These are phyloP conservation scores for Serendipita vermifera DNA, from an alignment of 768 basidiomycete species.

Conservation along the genomic window DNA sequence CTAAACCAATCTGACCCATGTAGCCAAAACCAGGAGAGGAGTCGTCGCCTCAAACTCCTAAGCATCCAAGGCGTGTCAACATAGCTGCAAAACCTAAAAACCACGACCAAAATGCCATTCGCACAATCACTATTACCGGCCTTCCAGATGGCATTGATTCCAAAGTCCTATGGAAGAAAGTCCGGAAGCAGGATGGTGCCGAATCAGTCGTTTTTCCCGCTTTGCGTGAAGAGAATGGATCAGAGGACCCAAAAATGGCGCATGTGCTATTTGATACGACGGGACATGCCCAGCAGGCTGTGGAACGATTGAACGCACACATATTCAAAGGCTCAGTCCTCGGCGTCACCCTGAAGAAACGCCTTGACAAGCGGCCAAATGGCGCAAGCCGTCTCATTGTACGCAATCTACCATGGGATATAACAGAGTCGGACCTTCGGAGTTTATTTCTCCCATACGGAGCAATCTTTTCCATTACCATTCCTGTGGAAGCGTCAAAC, in stretches of 20 bases:
- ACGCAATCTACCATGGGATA: slow-evolving; percentile 70
- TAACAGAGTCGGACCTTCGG: slow-evolving; percentile 73
- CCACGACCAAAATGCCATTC: slow-evolving; percentile 65
- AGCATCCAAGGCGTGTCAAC: slow-evolving; percentile 6
- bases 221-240: slow-evolving; percentile 30
- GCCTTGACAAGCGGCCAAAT: slow-evolving; percentile 56
- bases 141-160: slow-evolving; percentile 49
- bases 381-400: slow-evolving; percentile 76
- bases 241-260: slow-evolving; percentile 48
- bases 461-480: slow-evolving; percentile 71
- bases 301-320: slow-evolving; percentile 76
- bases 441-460: slow-evolving; percentile 79
- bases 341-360: slow-evolving; percentile 80
- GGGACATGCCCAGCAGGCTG: slow-evolving; percentile 52
- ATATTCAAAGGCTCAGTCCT: slow-evolving; percentile 81
- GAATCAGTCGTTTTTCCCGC: slow-evolving; percentile 66
- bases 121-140: slow-evolving; percentile 70
- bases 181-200: slow-evolving; percentile 66
- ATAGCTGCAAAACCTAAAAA: slow-evolving; percentile 11
- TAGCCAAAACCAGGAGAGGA: slow-evolving; percentile 14
- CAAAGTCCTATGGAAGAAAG: slow-evolving; percentile 69
- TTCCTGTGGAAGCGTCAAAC: slow-evolving; percentile 39
- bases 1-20: background rate
- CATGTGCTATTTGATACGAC: slow-evolving; percentile 62
- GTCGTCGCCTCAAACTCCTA: background rate